Conservation (phyloP, 1,284 basidiomycete genomes). For the Ustilago sp. region DNA sequence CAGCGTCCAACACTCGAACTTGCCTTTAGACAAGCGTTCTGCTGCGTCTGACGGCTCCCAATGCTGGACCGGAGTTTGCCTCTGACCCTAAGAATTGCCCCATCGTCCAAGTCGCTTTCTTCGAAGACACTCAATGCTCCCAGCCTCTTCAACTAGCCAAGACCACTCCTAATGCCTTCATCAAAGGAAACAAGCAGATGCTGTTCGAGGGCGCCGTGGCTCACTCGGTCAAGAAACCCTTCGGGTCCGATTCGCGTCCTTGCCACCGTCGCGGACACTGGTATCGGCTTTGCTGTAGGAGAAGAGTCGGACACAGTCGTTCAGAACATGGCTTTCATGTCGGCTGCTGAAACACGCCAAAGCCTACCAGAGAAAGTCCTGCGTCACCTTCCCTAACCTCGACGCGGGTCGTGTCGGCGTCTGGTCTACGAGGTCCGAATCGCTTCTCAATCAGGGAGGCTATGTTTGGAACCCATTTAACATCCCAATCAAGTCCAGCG, state of each 20-base stretch:
- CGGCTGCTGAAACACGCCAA: slow-evolving; percentile 7
- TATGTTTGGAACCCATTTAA: slow-evolving; percentile 42
- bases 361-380: slow-evolving; percentile 22
- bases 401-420: slow-evolving; percentile 6
- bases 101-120: slow-evolving; percentile 34
- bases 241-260: slow-evolving; percentile 37
- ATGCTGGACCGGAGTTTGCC: slow-evolving; percentile 29
- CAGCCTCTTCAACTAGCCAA: slow-evolving; percentile 16
- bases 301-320: slow-evolving; percentile 36
- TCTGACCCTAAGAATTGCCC: slow-evolving; percentile 21
- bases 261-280: slow-evolving; percentile 25
- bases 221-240: slow-evolving; percentile 12
- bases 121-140: slow-evolving; percentile 23
- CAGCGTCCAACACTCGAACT: slow-evolving; percentile 10
- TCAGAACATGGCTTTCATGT: slow-evolving; percentile 43
- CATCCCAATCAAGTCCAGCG: slow-evolving; percentile 21
- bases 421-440: slow-evolving; percentile 22
- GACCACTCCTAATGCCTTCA: slow-evolving; percentile 1
- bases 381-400: slow-evolving; percentile 36
- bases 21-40: slow-evolving; percentile 25
- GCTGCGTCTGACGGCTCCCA: slow-evolving; percentile 9
- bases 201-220: slow-evolving; percentile 29
- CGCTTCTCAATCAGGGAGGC: slow-evolving; percentile 13
- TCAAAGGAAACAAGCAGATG: slow-evolving; percentile 36
- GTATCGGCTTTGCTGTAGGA: slow-evolving; percentile 30